Evolutionary conservation across 208 protist species (phyloP), one percentile per base, ranked within the genome.

Genomic region (Leishmania aethiopica): DNA sequence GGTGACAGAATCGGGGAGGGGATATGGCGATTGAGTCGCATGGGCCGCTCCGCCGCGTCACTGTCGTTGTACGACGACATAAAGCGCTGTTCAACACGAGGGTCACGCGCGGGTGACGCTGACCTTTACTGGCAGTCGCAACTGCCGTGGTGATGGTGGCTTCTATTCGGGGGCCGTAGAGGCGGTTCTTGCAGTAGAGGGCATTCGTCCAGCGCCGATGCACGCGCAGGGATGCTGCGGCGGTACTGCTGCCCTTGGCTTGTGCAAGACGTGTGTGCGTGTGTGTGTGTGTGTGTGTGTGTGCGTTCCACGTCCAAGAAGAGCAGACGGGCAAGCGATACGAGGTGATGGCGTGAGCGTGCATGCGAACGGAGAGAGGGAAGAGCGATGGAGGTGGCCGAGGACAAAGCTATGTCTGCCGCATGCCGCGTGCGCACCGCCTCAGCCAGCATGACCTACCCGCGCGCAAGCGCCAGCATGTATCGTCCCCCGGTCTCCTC

Each of bases 1-100:
- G 72, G 83, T 11, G 83, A 86, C n/a, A 74, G 55, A 62, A 62
- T 79, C 3, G 79, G 83, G 32, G 83, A 75, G 47, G 73, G n/a
- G 5, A 86, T 40, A n/a, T 80, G 49, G 40, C 74, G 82, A 15
- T 62, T 66, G 40, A 67, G 75, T 15, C 77, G 78, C 15, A 80
- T 72, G 10, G 74, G 78, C 66, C 49, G 75, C n/a, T n/a, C 75
- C 49, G 35, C 57, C 11, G 59, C 45, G 77, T 22, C 64, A 71
- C 75, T 75, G 59, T 74, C 55, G 57, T 45, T 60, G 5, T 80
- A 7, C 22, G 47, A 55, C 4, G 82, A 45, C 6, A 80, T 57
- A 17, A 59, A n/a, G 35, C 15, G 17, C 53, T 32, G 11, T 37
- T 74, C 76, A 5, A 42, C 42, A 80, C 62, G 42, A 59, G 60